Evolutionary conservation across 371 early-diverging fungal genomes (phyloP), one percentile per base, ranked within the genome.

Genomic region (Rhizopus arrhizus): DNA sequence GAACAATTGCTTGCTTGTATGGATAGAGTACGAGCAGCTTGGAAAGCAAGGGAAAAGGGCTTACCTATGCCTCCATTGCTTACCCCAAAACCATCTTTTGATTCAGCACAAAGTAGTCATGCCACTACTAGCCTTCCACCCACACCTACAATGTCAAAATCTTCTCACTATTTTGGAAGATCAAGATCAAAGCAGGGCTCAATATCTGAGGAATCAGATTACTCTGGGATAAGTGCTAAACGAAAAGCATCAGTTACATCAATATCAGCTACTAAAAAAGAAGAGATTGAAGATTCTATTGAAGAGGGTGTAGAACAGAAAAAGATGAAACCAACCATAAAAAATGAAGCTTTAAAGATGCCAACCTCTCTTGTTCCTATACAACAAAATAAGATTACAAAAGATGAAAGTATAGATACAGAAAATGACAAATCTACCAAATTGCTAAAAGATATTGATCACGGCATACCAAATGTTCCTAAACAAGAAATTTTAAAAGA

Each of bases 1-100:
- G 80, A 78, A 13, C 73, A 83, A 45, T 53, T 84, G 16, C 55
- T 74, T 16, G 43, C 62, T 2, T 78, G 74, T 38, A 74, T 84
- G 73, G 85, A 83, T 16, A 68, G 57, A 16, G 80, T 88, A 9
- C 80, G 88, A 28, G 72, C 75, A n/a, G 77, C 82, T 11, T 86
- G 88, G 88, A 86, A 88, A 66, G 77, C 76, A 31, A 74, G 88
- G 33, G 85, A 87, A 64, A 73, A 68, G 46, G 75, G 74, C 1
- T 48, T 73, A 5, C 69, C 77, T 8, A 71, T 72, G 61, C 73
- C 78, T 10, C 49, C 69, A 35, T 40, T 62, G 9, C 28, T 53
- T 8, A 31, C 53, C 1, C n/a, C 43, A 43, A 43, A 43, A 43
- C 43, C 15, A 13, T 43, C 43, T 43, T 43, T 13, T n/a, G 43